Evolutionary conservation across 1,284 basidiomycete genomes (phyloP), one percentile per base, ranked within the genome.

Genomic region (Leccinum fuscescens): DNA sequence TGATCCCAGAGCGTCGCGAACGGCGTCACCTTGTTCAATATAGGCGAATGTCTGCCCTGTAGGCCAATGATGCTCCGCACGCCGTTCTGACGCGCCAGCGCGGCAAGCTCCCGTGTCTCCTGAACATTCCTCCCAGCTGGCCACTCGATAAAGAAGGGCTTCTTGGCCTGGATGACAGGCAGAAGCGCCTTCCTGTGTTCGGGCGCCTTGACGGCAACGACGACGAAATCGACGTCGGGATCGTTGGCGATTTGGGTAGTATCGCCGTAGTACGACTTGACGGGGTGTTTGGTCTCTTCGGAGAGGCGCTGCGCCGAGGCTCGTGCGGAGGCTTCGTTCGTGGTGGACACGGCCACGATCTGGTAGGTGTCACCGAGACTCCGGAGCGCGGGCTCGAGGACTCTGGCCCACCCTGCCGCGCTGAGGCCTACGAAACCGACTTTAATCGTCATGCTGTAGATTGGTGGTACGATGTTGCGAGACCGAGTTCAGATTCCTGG

Each of bases 271-370:
- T 65, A 65, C 1, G 60, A 60, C 44, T 65, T 64, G 54, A 65
- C 54, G 31, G 64, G 56, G 52, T 55, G 27, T 1, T 44, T 31
- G 1, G 60, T 65, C 39, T 63, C 46, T 6, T 59, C 46, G 6
- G 60, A 55, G 46, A 64, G 51, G 9, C 63, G 64, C 12, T 56
- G 37, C 4, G 63, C 63, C 3, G 63, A 64, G 17, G 56, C 63
- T 4, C 17, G 33, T 2, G 63, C 64, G 8, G 63, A 64, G 6
- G 51, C 14, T 27, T 65, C 60, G 51, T 63, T 64, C 8, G 64
- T 64, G 50, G 63, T 64, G 0, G 60, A 64, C 8, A 64, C 60
- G 14, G 63, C 64, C 11, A 64, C 64, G 42, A 64, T 63, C 33
- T 57, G 60, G 24, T 65, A 65, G 15, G 60, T 59, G 39, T 58